Conservation (phyloP, 2,329 filamentous ascomycete species). For the Cladophialophora carrionii region DNA sequence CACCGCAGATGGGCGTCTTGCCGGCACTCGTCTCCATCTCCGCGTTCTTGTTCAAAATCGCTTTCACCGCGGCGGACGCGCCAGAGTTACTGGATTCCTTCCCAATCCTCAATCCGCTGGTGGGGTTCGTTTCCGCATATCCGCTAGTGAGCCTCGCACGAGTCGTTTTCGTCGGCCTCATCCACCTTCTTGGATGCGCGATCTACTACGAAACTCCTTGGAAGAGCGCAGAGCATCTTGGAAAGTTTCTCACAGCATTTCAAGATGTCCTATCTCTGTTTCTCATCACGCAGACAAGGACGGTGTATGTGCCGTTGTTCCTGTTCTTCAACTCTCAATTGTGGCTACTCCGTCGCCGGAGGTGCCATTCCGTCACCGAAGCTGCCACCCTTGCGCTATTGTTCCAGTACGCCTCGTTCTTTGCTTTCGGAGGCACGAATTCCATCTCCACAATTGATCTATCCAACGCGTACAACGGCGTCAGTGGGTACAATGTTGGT, state of each 20-base stretch:
- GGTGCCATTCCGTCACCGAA: slow-evolving; percentile 53
- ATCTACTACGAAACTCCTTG: slow-evolving; percentile 38
- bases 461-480: slow-evolving; percentile 91
- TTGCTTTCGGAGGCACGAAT: slow-evolving; percentile 87
- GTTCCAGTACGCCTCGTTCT: slow-evolving; percentile 81
- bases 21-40: slow-evolving; percentile 50
- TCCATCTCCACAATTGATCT: slow-evolving; percentile 95
- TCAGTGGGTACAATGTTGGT: slow-evolving; percentile 77
- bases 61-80: slow-evolving; percentile 83
- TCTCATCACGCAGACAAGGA: slow-evolving; percentile 81
- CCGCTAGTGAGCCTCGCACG: slow-evolving; percentile 53
- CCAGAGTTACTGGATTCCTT: slow-evolving; percentile 69
- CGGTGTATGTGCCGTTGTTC: slow-evolving; percentile 83
- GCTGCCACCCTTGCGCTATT: slow-evolving; percentile 73
- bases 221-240: slow-evolving; percentile 20
- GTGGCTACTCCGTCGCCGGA: slow-evolving; percentile 54
- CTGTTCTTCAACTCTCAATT: slow-evolving; percentile 71
- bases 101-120: slow-evolving; percentile 43
- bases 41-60: slow-evolving; percentile 83
- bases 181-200: slow-evolving; percentile 39
- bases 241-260: slow-evolving; percentile 44
- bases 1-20: slow-evolving; percentile 34
- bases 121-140: slow-evolving; percentile 43
- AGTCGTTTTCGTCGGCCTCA: slow-evolving; percentile 54
- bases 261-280: slow-evolving; percentile 77